phyloP scores from a whole-genome alignment of 1,284 basidiomycete genomes.

The Neolentinus lepideus region DNA sequence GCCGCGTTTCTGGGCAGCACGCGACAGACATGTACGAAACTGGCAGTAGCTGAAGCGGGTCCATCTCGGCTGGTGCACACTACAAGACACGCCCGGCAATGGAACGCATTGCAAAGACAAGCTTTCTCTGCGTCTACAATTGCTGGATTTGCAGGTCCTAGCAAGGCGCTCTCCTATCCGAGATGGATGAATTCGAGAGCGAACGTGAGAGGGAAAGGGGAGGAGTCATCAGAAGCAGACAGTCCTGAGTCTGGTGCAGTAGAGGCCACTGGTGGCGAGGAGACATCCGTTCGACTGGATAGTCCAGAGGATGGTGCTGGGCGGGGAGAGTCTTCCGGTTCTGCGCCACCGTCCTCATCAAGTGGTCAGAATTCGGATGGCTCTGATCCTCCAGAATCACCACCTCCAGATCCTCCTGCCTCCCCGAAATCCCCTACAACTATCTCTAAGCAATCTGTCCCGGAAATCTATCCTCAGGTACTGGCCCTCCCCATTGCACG shows the following conservation, averaged over 20 bases:
- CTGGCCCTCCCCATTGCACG: conserved; percentile 95
- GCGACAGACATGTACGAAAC: not conserved
- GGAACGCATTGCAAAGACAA: not conserved
- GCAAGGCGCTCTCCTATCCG: not conserved
- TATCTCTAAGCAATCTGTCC: conserved; percentile 78
- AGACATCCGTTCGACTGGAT: conserved; percentile 10
- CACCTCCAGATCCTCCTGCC: conserved; percentile 27
- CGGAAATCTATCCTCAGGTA: conserved; percentile 89
- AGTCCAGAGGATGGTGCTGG: conserved; percentile 11
- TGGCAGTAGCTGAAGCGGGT: not conserved
- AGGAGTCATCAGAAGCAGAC: conserved; percentile 2
- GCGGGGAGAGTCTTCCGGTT: conserved; percentile 14
- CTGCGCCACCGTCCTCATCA: conserved; percentile 15
- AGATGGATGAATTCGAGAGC: conserved; percentile 6
- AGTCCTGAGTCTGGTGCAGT: conserved; percentile 2
- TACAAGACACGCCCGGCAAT: not conserved
- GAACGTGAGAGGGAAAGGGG: not conserved
- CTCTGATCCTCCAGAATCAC: conserved; percentile 9
- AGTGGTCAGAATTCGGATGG: conserved; percentile 18
- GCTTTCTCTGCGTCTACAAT: conserved; percentile 2
- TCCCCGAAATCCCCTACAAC: conserved; percentile 39
- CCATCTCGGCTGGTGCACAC: not conserved
- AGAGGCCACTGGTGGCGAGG: conserved; percentile 1
- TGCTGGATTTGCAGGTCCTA: conserved; percentile 2
- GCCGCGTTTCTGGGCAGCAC: not conserved